phyloP scores from a whole-genome alignment of 2,329 filamentous ascomycete genomes.

The Epichloe glyceriae region DNA sequence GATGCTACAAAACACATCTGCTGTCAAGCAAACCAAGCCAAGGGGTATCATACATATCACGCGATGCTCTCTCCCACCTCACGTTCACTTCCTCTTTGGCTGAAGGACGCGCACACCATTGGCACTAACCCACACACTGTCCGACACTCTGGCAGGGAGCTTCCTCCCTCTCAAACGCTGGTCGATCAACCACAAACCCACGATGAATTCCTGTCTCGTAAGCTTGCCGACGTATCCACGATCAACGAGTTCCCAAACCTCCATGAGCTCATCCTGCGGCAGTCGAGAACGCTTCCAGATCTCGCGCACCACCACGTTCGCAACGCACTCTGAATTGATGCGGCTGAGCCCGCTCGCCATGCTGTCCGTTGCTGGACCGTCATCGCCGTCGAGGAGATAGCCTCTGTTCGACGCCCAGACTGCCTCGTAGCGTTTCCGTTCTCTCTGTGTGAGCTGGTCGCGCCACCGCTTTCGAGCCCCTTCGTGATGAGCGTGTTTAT shows the following conservation, averaged over 20 bases:
- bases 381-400: slow-evolving; percentile 25
- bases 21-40: background rate
- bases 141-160: slow-evolving; percentile 55
- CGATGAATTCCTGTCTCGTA: slow-evolving; percentile 60
- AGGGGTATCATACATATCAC: background rate
- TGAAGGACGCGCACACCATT: slow-evolving; percentile 29
- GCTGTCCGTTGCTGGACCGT: slow-evolving; percentile 7
- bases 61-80: background rate
- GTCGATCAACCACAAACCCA: slow-evolving; percentile 73
- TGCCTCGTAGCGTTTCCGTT: slow-evolving; percentile 71
- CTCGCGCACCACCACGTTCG: slow-evolving; percentile 57
- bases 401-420: slow-evolving; percentile 76
- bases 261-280: slow-evolving; percentile 52
- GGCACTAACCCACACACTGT: slow-evolving; percentile 66
- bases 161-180: slow-evolving; percentile 70
- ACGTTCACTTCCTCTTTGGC: slow-evolving; percentile 10
- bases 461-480: slow-evolving; percentile 65
- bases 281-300: slow-evolving; percentile 64
- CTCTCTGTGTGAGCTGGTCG: slow-evolving; percentile 56
- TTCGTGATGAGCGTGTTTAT: slow-evolving; percentile 63
- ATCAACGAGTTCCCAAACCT: slow-evolving; percentile 69
- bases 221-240: slow-evolving; percentile 40
- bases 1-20: no score
- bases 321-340: slow-evolving; percentile 38
- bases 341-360: slow-evolving; percentile 9